phyloP scores from a whole-genome alignment of 495 filamentous ascomycete species.

The Trichoderma virens region DNA sequence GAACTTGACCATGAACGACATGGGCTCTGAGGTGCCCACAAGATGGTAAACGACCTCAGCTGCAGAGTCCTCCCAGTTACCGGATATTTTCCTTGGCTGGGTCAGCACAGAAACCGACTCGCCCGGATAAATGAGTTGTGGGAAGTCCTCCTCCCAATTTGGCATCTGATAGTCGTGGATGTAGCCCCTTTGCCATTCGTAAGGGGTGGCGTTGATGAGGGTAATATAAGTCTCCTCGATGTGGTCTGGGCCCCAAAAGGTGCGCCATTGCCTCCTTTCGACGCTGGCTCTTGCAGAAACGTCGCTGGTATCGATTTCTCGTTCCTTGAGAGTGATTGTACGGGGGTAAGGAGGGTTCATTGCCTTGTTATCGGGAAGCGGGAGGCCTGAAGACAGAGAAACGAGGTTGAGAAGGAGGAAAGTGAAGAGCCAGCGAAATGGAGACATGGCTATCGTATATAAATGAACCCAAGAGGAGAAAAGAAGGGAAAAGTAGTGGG shows the following conservation, averaged over 20 bases:
- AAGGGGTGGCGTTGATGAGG: constrained; percentile 10
- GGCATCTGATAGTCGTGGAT: constrained; percentile 9
- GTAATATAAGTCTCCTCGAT: neutral
- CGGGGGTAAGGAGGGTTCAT: neutral
- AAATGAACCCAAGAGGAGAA: neutral
- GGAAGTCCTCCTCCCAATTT: neutral
- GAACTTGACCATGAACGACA: neutral
- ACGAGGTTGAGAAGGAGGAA: neutral
- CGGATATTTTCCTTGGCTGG: no score
- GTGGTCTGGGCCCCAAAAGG: neutral
- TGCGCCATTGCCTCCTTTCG: neutral
- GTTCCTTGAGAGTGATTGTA: neutral
- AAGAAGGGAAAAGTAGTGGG: no score
- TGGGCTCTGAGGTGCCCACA: neutral
- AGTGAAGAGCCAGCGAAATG: neutral
- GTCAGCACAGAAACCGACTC: neutral
- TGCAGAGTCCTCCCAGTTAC: neutral
- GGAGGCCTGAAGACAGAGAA: neutral
- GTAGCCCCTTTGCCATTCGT: neutral
- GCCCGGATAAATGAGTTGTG: neutral
- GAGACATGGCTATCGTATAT: neutral
- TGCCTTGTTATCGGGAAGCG: neutral
- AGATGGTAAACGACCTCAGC: neutral
- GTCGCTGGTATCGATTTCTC: neutral
- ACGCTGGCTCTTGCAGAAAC: neutral